These are phyloP conservation scores for Arthrobotrys sphaeroides DNA, from an alignment of 2,329 filamentous ascomycete species.

Conservation along the genomic window DNA sequence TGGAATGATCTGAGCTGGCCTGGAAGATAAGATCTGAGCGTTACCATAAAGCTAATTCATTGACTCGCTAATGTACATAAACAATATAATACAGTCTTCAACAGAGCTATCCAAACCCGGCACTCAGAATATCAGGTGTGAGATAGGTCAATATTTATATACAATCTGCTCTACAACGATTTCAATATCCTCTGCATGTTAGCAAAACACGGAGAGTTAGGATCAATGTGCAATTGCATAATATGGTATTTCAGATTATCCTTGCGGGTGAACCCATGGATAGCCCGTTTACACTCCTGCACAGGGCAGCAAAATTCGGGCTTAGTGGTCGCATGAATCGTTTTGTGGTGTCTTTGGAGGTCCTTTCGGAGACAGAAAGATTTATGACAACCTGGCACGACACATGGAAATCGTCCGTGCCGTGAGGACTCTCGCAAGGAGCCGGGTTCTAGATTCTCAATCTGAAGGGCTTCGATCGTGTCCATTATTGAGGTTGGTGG, in stretches of 20 bases:
- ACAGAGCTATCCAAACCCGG: not conserved
- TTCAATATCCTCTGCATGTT: constrained; percentile 39
- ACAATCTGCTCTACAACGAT: constrained; percentile 6
- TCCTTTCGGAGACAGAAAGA: constrained; percentile 49
- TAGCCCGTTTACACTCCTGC: constrained; percentile 34
- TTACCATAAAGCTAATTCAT: not conserved
- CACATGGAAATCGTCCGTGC: constrained; percentile 33
- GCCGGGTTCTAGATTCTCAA: constrained; percentile 6
- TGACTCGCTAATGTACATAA: constrained; percentile 44
- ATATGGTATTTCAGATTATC: constrained; percentile 53
- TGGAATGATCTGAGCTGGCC: too few relatives aligned
- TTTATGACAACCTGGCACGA: constrained; percentile 22
- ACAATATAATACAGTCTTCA: constrained; percentile 30
- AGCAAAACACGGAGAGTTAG: constrained; percentile 26
- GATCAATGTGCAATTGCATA: constrained; percentile 51
- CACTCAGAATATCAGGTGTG: too few relatives aligned
- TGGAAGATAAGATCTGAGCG: too few relatives aligned
- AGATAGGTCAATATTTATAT: too few relatives aligned
- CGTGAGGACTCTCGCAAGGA: constrained; percentile 11
- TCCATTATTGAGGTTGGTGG: constrained; percentile 7
- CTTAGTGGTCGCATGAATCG: constrained; percentile 45
- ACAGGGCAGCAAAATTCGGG: constrained; percentile 49
- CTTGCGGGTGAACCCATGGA: constrained; percentile 45
- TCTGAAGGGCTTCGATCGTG: constrained; percentile 5
- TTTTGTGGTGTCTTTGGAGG: constrained; percentile 38